Base-by-base conservation (phyloP, 805 yeast genomes). In the Candida pini region DNA sequence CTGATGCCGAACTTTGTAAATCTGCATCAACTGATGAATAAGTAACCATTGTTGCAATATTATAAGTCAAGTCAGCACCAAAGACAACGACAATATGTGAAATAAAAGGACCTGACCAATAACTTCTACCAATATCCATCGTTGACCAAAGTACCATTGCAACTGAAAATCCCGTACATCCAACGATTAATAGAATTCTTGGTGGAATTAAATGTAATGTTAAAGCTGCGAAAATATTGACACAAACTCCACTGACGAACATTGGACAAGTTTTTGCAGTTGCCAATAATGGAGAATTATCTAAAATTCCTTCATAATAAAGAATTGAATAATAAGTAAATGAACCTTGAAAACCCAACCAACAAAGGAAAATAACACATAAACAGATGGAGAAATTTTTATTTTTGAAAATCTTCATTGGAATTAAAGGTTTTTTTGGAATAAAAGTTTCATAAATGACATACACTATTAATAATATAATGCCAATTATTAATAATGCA, bases 61-160 rank as follows among this genome's bases (percentile, higher is more conserved):
- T 67, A 43, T 56, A 67, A 8, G 60, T 42, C 9, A 67, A 43
- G 41, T 67, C 72, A 2, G 68, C 67, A 5, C 71, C 70, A n/a
- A 64, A 33, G 12, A 62, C 64, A 4, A 50, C 44, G 14, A 62
- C 27, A 15, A 57, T 44, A 33, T 53, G 48, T 2, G 65, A 60
- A 32, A 61, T 62, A 35, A 67, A 63, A 4, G 69, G 63, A n/a
- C 66, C 60, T 6, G 62, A 53, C 68, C 68, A 67, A 47, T 64
- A 67, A 5, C 43, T 38, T 27, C 58, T 43, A 18, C 47, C 37
- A 6, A 50, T 44, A 2, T 47, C 44, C 38, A 53, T 45, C 0
- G 67, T 57, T 2, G 64, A 61, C 68, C 68, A 65, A 4, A 64
- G 26, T 12, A 66, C 39, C 3, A 60, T 37, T 6, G 64, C 49